phyloP scores from a whole-genome alignment of 768 basidiomycete species.

The Collybia sordida region DNA sequence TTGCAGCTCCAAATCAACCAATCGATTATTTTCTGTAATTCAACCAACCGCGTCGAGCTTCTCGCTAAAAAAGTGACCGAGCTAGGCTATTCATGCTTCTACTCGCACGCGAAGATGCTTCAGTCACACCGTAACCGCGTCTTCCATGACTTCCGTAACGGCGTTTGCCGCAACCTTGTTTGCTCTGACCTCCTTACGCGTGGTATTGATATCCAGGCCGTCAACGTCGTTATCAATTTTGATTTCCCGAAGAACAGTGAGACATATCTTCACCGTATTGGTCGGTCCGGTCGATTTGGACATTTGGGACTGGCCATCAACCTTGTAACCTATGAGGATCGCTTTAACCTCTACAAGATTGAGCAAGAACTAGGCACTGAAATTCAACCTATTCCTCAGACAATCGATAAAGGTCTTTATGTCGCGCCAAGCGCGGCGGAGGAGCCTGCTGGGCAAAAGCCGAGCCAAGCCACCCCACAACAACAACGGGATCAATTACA shows the following conservation, averaged over 20 bases:
- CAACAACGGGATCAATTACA: conserved; percentile 37
- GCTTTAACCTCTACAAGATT: conserved; percentile 96
- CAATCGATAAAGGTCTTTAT: conserved; percentile 89
- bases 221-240: conserved; percentile 99
- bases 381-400: conserved; percentile 91
- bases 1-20: conserved; percentile 98
- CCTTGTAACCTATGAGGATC: conserved; percentile 95
- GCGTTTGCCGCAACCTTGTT: conserved; percentile 97
- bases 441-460: conserved; percentile 35
- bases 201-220: conserved; percentile 99
- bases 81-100: conserved; percentile 99
- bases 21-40: conserved; percentile 99
- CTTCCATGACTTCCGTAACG: conserved; percentile 99
- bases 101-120: conserved; percentile 99
- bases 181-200: conserved; percentile 97
- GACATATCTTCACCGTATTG: conserved; percentile 98
- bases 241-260: conserved; percentile 99
- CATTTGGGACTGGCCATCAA: conserved; percentile 97
- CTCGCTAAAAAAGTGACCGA: conserved; percentile 99
- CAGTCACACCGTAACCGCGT: conserved; percentile 99
- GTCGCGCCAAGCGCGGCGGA: conserved; percentile 72
- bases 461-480: conserved; percentile 26
- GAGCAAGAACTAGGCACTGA: conserved; percentile 99
- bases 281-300: conserved; percentile 96
- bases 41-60: conserved; percentile 98